phyloP scores from a whole-genome alignment of 208 protist genomes.

The Crithidia acanthocephali region DNA sequence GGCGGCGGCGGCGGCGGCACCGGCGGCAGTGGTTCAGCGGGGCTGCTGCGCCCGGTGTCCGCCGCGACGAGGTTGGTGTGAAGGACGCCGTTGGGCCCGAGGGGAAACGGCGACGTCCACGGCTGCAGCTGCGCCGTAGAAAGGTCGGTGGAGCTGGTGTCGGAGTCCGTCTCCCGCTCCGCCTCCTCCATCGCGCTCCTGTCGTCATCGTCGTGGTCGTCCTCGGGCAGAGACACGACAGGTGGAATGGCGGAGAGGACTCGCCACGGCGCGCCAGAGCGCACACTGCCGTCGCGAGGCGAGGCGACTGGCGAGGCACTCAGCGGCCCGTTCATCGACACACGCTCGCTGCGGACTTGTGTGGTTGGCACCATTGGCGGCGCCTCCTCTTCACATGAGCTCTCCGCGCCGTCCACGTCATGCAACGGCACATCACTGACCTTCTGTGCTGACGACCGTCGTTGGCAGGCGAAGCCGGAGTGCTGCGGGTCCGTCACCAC shows the following conservation, averaged over 20 bases:
- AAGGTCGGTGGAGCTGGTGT: constrained; percentile 4
- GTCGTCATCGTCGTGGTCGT: neutral
- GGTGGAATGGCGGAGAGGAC: neutral
- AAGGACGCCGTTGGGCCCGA: neutral
- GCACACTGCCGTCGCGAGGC: neutral
- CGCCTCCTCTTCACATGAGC: too few relatives aligned
- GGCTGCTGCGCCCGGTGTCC: neutral
- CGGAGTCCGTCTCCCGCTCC: neutral
- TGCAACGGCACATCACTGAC: neutral
- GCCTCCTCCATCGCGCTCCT: neutral
- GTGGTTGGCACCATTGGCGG: neutral
- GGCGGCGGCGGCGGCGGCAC: neutral
- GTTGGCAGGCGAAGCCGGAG: neutral
- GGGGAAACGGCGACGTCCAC: neutral
- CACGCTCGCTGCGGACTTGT: neutral
- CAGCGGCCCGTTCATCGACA: neutral
- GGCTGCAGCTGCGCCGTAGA: constrained; percentile 9
- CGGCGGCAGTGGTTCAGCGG: neutral
- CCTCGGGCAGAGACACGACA: neutral
- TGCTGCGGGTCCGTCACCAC: neutral
- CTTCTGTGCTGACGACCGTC: too few relatives aligned
- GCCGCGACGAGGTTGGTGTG: neutral
- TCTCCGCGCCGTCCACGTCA: neutral
- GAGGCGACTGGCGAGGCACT: neutral
- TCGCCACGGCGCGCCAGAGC: neutral